Percentiles rank a stretch among this genome's conserved stretches.
phyloP scores from a whole-genome alignment of 2,329 filamentous ascomycete genomes.

The Phaeomoniella chlamydospora region DNA sequence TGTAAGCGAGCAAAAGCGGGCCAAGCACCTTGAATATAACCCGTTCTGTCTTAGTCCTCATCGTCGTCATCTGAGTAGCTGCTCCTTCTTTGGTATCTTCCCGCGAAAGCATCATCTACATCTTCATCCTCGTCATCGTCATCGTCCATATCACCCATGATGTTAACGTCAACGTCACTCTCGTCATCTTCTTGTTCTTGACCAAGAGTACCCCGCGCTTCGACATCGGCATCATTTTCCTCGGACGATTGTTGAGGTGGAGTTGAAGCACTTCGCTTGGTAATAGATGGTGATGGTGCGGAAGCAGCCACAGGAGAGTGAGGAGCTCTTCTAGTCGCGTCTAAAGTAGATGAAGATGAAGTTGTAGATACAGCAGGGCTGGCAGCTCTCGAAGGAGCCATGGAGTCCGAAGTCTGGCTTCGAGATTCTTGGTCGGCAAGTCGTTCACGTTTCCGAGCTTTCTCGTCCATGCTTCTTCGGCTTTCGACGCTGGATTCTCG shows the following conservation, averaged over 20 bases:
- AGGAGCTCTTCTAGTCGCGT: background rate
- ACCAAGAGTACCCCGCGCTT: background rate
- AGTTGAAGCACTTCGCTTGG: background rate
- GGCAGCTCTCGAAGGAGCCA: background rate
- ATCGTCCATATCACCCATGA: constrained; percentile 1
- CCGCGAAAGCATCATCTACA: constrained; percentile 3
- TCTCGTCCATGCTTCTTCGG: background rate
- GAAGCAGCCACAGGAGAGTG: background rate
- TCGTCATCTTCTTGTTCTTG: constrained; percentile 1
- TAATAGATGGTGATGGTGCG: no score
- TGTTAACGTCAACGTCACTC: background rate
- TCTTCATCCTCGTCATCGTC: constrained; percentile 7
- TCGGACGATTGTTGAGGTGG: background rate
- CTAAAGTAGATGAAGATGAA: background rate
- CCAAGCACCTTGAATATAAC: no score
- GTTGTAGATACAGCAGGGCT: background rate
- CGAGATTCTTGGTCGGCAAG: background rate
- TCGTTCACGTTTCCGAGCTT: background rate
- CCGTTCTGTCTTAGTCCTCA: constrained; percentile 1
- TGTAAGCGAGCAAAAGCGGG: no score
- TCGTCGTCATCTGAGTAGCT: background rate
- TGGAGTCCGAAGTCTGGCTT: background rate
- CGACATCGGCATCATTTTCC: background rate
- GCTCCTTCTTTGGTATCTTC: background rate
- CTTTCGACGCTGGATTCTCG: background rate